Base-by-base conservation (phyloP, 2,329 filamentous ascomycete genomes). In the Pezizomycotina sp. region DNA sequence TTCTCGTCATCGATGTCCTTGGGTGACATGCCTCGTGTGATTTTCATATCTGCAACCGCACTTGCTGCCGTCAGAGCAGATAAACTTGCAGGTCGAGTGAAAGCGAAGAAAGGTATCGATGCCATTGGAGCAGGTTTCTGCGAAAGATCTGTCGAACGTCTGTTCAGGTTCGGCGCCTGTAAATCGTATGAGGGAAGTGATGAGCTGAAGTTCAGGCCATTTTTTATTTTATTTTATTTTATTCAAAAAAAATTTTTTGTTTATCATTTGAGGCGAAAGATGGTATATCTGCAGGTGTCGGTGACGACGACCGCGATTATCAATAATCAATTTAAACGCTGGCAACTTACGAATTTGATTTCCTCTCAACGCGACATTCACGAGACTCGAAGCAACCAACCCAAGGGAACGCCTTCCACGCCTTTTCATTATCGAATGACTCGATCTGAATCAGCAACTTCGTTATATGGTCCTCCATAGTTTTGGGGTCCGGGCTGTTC, bases 251-350 rank as follows among this genome's bases (percentile, higher is more conserved):
- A n/a, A n/a, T n/a, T n/a, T n/a, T n/a, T n/a, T n/a, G n/a, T n/a
- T n/a, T n/a, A n/a, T n/a, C n/a, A n/a, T n/a, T n/a, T n/a, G n/a
- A n/a, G n/a, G n/a, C n/a, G n/a, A n/a, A n/a, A n/a, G n/a, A n/a
- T n/a, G n/a, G n/a, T n/a, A n/a, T n/a, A n/a, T n/a, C n/a, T 31
- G 21, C 28, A 13, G 23, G 23, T 31, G 28, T 31, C 9, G 21
- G 6, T 13, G 21, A 13, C 6, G 28, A 21, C 15, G 28, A 21
- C 23, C 21, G 15, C 3, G 28, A 18, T 31, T 21, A 16, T 31
- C 3, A 5, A 12, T n/a, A 4, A 8, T 31, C 23, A 31, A 3
- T 6, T 16, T 21, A 4, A 5, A n/a, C 21, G 14, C 7, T 9
- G n/a, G 6, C 6, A n/a, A 16, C 8, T 30, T 7, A 7, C 8